Conservation (phyloP, 2,329 filamentous ascomycete genomes). For the Grosmannia penicillata region DNA sequence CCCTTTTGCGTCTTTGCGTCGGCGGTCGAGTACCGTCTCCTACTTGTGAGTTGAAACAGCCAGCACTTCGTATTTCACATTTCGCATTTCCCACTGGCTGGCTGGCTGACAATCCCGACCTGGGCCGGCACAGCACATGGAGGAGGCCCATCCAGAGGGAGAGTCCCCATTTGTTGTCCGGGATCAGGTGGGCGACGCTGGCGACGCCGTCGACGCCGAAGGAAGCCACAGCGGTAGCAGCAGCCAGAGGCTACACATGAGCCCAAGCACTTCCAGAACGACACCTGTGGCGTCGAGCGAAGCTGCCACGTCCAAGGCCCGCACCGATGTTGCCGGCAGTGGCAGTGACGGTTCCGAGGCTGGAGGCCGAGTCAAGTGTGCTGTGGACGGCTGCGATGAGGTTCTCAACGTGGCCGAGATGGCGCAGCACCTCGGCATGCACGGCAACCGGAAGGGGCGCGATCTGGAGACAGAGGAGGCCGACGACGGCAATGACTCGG, state of each 20-base stretch:
- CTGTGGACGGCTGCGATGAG: conserved; percentile 44
- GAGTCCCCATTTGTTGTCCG: conserved; percentile 3
- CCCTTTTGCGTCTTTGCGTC: conserved; percentile 24
- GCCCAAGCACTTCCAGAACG: too few species aligned
- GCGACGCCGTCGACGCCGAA: not conserved
- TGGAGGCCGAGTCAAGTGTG: conserved; percentile 29
- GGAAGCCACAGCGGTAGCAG: not conserved
- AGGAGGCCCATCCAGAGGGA: conserved; percentile 10
- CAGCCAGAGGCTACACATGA: too few species aligned
- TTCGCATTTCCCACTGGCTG: too few species aligned
- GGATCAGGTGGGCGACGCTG: conserved; percentile 3
- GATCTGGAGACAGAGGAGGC: conserved; percentile 38
- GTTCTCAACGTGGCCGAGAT: conserved; percentile 35
- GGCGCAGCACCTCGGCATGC: conserved; percentile 40
- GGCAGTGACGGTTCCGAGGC: conserved; percentile 9
- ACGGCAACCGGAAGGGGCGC: too few species aligned
- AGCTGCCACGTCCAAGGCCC: not conserved
- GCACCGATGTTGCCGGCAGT: conserved; percentile 8
- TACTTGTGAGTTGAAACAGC: conserved; percentile 16
- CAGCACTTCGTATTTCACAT: not conserved
- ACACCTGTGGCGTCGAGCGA: too few species aligned
- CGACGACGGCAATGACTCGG: conserved; percentile 3
- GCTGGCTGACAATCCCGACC: too few species aligned
- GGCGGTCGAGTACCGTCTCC: conserved; percentile 21
- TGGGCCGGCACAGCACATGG: conserved; percentile 18